phyloP scores from a whole-genome alignment of 331 rosid genomes.

The Phaseolus coccineus region DNA sequence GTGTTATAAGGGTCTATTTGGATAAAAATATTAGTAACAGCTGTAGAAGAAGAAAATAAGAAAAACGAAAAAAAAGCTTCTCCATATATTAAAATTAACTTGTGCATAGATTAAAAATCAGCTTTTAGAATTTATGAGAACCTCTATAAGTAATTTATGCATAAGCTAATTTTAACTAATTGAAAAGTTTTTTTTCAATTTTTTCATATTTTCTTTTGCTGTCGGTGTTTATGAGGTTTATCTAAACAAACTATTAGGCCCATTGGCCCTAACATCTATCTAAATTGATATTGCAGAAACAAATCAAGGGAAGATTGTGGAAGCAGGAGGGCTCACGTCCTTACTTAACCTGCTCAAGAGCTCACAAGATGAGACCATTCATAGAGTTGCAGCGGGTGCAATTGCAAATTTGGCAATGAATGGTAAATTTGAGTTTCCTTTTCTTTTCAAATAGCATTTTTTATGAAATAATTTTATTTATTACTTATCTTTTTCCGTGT shows the following conservation, averaged over 20 bases:
- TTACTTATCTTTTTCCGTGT: constrained; percentile 31
- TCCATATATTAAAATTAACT: too few species aligned
- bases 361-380: constrained; percentile 91
- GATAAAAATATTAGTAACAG: too few species aligned
- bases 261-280: constrained; percentile 43
- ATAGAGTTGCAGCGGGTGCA: constrained; percentile 99
- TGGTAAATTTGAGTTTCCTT: constrained; percentile 56
- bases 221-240: neutral
- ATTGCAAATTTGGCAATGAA: constrained; percentile 99
- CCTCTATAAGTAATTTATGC: too few species aligned
- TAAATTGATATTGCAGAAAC: constrained; percentile 64
- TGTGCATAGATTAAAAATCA: too few species aligned
- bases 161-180: too few species aligned
- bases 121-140: too few species aligned
- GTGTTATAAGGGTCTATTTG: neutral
- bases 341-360: constrained; percentile 83
- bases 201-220: neutral
- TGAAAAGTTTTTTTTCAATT: too few species aligned
- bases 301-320: constrained; percentile 95
- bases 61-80: too few species aligned
- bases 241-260: neutral
- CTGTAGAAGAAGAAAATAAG: neutral
- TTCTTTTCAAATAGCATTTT: constrained; percentile 1
- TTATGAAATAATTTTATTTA: constrained; percentile 24
- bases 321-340: constrained; percentile 97